Percentiles rank a stretch among this genome's conserved stretches.
These are phyloP conservation scores for Albifimbria verrucaria DNA, from an alignment of 2,329 filamentous ascomycete species.

Conservation along the genomic window DNA sequence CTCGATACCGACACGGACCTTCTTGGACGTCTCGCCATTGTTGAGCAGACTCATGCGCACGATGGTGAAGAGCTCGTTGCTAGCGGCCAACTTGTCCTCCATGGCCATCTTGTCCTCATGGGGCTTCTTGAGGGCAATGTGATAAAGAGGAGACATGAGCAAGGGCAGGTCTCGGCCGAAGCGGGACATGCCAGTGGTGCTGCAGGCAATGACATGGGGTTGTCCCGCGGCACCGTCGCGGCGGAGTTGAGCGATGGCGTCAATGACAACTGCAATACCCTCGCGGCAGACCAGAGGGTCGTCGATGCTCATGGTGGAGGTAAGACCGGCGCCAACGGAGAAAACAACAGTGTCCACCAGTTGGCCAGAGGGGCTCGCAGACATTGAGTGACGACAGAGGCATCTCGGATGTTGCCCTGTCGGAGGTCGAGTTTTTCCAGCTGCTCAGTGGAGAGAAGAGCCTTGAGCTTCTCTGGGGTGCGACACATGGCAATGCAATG, in stretches of 20 bases:
- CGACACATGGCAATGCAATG: slow-evolving; percentile 48
- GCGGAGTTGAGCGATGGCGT: slow-evolving; percentile 30
- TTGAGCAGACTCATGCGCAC: slow-evolving; percentile 35
- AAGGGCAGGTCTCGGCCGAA: slow-evolving; percentile 40
- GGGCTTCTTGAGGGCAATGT: slow-evolving; percentile 34
- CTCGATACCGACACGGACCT: slow-evolving; percentile 37
- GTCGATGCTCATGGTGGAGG: slow-evolving; percentile 33
- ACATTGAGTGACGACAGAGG: slow-evolving; percentile 30
- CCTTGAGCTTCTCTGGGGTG: slow-evolving; percentile 44
- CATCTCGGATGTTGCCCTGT: slow-evolving; percentile 45
- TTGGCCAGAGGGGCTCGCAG: slow-evolving; percentile 26
- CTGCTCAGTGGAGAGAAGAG: slow-evolving; percentile 25
- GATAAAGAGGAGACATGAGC: slow-evolving; percentile 40
- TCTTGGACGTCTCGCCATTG: slow-evolving; percentile 20
- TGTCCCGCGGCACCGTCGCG: slow-evolving; percentile 17
- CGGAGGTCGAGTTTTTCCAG: slow-evolving; percentile 38
- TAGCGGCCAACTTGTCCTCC: slow-evolving; percentile 31
- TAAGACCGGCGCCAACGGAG: slow-evolving; percentile 39
- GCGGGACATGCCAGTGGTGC: slow-evolving; percentile 36
- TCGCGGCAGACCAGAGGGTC: slow-evolving; percentile 47
- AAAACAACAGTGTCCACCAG: slow-evolving; percentile 45
- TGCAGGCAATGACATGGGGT: slow-evolving; percentile 32
- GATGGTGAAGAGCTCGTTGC: slow-evolving; percentile 32
- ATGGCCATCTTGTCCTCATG: slow-evolving; percentile 47
- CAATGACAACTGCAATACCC: slow-evolving; percentile 39